Conservation (phyloP, 768 basidiomycete genomes). For the Kwoniella dendrophila region DNA sequence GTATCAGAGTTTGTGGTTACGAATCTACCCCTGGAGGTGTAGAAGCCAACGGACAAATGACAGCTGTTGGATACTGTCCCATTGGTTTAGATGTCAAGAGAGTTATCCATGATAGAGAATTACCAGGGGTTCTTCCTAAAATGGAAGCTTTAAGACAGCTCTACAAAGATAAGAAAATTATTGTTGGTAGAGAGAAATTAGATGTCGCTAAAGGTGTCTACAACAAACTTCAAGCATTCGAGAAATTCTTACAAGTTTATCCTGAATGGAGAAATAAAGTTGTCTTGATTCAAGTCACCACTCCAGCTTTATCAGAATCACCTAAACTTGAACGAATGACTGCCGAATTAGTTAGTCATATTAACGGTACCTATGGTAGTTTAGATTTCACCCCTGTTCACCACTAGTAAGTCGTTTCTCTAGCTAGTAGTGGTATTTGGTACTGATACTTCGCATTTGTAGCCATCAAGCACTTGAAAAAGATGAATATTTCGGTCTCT, state of each 20-base stretch:
- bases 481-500: slow-evolving; percentile 94
- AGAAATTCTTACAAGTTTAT: slow-evolving; percentile 88
- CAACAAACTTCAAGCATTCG: slow-evolving; percentile 94
- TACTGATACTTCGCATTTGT: slow-evolving; percentile 1
- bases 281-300: slow-evolving; percentile 77
- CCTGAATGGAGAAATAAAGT: slow-evolving; percentile 91
- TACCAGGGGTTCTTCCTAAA: slow-evolving; percentile 86
- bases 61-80: slow-evolving; percentile 82
- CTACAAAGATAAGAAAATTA: slow-evolving; percentile 97
- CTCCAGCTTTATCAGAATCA: slow-evolving; percentile 85
- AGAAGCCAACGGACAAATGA: slow-evolving; percentile 83
- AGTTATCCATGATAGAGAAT: slow-evolving; percentile 74
- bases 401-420: slow-evolving; percentile 74
- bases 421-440: neutral
- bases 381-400: slow-evolving; percentile 96
- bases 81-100: slow-evolving; percentile 94
- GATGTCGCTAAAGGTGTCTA: slow-evolving; percentile 98
- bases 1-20: slow-evolving; percentile 93
- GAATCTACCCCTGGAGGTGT: slow-evolving; percentile 73
- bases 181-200: slow-evolving; percentile 94
- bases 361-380: slow-evolving; percentile 93
- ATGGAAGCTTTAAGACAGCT: slow-evolving; percentile 76
- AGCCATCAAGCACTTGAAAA: slow-evolving; percentile 97
- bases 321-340: slow-evolving; percentile 91
- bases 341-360: slow-evolving; percentile 88